Evolutionary conservation across 2,329 filamentous ascomycete species (phyloP), one percentile per base, ranked within the genome.

Genomic region (Exophiala oligosperma): DNA sequence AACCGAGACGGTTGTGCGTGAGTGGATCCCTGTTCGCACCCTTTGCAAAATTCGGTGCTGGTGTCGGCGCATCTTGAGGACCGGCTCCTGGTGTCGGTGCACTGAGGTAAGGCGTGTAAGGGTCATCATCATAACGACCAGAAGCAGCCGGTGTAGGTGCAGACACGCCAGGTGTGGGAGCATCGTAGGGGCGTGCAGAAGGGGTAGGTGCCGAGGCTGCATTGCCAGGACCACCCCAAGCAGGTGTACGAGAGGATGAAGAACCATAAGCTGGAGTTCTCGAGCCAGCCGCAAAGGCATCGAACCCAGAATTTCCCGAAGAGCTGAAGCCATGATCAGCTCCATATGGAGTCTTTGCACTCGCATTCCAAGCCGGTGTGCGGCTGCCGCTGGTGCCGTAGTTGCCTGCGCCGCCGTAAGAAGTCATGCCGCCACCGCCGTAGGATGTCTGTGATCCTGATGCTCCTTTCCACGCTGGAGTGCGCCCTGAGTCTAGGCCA

Each of bases 201-300:
- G 64, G 68, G 21, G 64, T 72, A 56, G 64, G 63, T 50, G 64
- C 66, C 4, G 71, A 69, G 14, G 66, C 64, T 5, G 70, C 65
- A 29, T 48, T 54, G 37, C 60, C 60, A 6, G 59, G 56, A 35
- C 66, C 66, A 41, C 56, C 69, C 74, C 76, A 78, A 26, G 77
- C 77, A 1, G 77, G 77, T 11, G 77, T 80, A 40, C 77, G 74
- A 57, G 71, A 73, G 49, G 80, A 76, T 51, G 78, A 78, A 68
- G 81, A 83, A 52, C 83, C 84, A 70, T 89, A 92, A 1, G 84
- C 87, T 2, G 92, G 92, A 1, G 91, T 95, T 72, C 92, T 90
- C 29, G 88, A 89, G 5, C 89, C 85, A 3, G 82, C 79, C 12
- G 79, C 84, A 78, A 88, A 90, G 32, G 82, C 78, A 59, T 88